Conservation (phyloP, 108 stramenopile genomes). For the Fistulifera pelliculosa region DNA sequence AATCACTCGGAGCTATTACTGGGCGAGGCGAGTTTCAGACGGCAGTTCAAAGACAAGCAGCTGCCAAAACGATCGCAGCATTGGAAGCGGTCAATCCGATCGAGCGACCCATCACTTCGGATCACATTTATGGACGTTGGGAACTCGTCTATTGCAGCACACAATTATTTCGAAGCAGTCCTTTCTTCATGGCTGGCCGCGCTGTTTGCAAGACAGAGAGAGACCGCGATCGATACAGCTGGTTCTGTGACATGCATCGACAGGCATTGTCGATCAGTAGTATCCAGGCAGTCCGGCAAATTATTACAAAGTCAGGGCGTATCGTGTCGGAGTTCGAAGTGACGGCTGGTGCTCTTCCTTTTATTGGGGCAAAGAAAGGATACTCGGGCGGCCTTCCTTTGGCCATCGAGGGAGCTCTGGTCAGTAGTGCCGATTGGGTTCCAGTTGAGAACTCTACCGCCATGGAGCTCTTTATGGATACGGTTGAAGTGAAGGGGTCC, state of each 20-base stretch:
- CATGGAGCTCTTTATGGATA: constrained; percentile 45
- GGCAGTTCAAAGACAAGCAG: constrained; percentile 33
- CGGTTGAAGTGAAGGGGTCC: constrained; percentile 74
- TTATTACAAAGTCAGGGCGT: constrained; percentile 37
- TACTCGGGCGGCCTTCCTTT: constrained; percentile 74
- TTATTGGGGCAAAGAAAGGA: constrained; percentile 51
- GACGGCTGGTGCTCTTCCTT: constrained; percentile 70
- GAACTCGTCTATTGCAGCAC: constrained; percentile 61
- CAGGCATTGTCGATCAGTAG: constrained; percentile 62
- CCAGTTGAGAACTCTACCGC: constrained; percentile 21
- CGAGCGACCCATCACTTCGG: constrained; percentile 10
- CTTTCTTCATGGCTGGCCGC: constrained; percentile 83
- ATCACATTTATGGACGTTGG: constrained; percentile 62
- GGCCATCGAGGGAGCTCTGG: constrained; percentile 77
- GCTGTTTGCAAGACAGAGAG: constrained; percentile 62
- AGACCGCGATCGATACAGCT: constrained; percentile 63
- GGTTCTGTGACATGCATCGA: constrained; percentile 89
- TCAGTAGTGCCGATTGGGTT: constrained; percentile 58
- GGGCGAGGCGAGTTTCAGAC: constrained; percentile 68
- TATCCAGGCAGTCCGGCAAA: constrained; percentile 72
- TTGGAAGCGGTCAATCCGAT: constrained; percentile 40
- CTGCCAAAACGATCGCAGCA: constrained; percentile 14
- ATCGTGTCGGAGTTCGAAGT: constrained; percentile 78
- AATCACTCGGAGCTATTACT: constrained; percentile 42
- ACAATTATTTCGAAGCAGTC: constrained; percentile 73